Conservation (phyloP, 1,139 yeast species). For the Hansenula lynferdii region DNA sequence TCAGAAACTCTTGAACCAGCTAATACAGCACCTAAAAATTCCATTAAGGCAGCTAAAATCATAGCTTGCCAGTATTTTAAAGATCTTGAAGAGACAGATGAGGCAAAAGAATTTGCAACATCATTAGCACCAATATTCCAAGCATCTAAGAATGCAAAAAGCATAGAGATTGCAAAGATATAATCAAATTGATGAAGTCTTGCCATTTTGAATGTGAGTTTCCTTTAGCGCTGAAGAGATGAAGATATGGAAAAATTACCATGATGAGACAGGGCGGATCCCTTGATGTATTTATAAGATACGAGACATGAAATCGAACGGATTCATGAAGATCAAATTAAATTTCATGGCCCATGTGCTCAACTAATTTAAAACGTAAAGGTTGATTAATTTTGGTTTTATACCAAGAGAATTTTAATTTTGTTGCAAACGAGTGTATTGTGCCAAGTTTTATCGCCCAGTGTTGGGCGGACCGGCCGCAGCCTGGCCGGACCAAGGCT, state of each 20-base stretch:
- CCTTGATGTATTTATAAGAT: too few relatives aligned
- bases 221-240: too few relatives aligned
- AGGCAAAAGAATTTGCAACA: constrained; percentile 77
- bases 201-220: constrained; percentile 15
- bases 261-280: too few relatives aligned
- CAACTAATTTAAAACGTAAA: background rate
- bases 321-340: too few relatives aligned
- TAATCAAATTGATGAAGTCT: constrained; percentile 55
- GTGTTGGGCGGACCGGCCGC: too few relatives aligned
- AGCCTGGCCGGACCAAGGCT: too few relatives aligned
- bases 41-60: constrained; percentile 63
- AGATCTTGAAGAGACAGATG: constrained; percentile 67
- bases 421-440: background rate
- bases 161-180: constrained; percentile 59
- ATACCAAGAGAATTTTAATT: background rate
- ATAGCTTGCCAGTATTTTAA: constrained; percentile 73
- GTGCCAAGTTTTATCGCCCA: too few relatives aligned
- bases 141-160: constrained; percentile 77
- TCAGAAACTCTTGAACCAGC: constrained; percentile 70
- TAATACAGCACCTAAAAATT: constrained; percentile 69
- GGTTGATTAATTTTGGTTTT: too few relatives aligned
- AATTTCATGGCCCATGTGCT: constrained; percentile 2
- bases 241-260: too few relatives aligned
- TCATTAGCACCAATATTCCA: constrained; percentile 83
- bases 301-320: too few relatives aligned